Percentiles rank a stretch among this genome's conserved stretches.
These are phyloP conservation scores for Saccharomycopsis hybrid DNA, from an alignment of 1,139 yeast species.

Conservation along the genomic window DNA sequence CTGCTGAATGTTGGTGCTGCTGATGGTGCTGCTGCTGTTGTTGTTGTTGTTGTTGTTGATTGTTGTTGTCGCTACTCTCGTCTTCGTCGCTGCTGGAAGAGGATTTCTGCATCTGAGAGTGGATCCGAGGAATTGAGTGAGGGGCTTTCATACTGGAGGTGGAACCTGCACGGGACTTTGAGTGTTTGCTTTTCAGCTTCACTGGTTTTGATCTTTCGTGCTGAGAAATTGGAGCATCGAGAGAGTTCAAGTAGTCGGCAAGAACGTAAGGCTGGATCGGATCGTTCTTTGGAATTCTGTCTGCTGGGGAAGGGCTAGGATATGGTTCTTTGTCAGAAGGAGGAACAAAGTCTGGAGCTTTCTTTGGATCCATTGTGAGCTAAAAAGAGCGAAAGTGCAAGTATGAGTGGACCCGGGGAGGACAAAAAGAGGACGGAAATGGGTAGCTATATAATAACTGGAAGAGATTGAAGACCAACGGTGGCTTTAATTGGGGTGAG, in stretches of 20 bases:
- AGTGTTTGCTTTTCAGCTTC: background rate
- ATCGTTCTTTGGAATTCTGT: conserved; percentile 64
- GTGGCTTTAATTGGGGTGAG: too few species aligned
- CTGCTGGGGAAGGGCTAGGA: conserved; percentile 65
- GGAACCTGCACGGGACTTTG: conserved; percentile 1
- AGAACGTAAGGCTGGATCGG: conserved; percentile 73
- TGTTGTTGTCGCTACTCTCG: background rate
- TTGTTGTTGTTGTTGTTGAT: too few species aligned
- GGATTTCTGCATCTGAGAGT: conserved; percentile 11
- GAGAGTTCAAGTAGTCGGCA: conserved; percentile 64
- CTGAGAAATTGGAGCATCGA: conserved; percentile 69
- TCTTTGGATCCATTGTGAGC: conserved; percentile 65
- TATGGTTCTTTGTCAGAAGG: conserved; percentile 55
- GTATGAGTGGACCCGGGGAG: too few species aligned
- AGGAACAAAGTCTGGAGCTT: conserved; percentile 72
- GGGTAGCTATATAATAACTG: too few species aligned
- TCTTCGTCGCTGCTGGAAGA: background rate
- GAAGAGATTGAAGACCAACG: too few species aligned
- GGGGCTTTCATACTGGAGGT: conserved; percentile 6
- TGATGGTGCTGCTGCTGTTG: background rate
- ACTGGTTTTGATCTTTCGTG: conserved; percentile 23
- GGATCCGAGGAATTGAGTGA: conserved; percentile 21
- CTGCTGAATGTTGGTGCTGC: background rate
- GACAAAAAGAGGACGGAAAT: too few species aligned
- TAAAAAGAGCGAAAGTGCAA: too few species aligned